A percentile compares a stretch with the other conserved stretches of the same genome.
Evolutionary conservation across 2,329 filamentous ascomycete species (phyloP).

Genomic region (Chaetomiaceae sp.): DNA sequence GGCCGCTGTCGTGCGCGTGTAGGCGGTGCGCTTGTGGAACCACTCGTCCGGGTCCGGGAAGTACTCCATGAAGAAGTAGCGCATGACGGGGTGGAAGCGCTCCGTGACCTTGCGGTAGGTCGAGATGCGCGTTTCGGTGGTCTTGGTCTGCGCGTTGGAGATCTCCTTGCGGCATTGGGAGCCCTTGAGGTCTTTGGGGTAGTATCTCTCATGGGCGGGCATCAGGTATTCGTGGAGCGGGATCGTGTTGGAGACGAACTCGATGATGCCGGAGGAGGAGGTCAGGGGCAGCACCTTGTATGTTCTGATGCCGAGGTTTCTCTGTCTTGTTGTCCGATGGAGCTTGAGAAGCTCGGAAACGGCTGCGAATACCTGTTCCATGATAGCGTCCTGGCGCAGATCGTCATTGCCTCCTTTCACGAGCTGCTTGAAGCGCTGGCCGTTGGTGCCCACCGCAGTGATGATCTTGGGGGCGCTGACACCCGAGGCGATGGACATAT

Average conservation of each 20-base stretch:
- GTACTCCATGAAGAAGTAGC: conserved; percentile 94
- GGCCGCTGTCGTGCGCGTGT: conserved; percentile 87
- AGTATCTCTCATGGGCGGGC: conserved; percentile 82
- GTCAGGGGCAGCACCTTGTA: conserved; percentile 96
- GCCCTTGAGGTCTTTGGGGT: conserved; percentile 76
- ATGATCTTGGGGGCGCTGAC: conserved; percentile 93
- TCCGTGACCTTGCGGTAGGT: conserved; percentile 75
- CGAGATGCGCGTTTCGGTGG: conserved; percentile 64
- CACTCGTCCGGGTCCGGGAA: conserved; percentile 94
- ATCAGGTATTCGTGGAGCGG: conserved; percentile 89
- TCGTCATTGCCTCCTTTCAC: conserved; percentile 97
- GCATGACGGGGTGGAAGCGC: conserved; percentile 86
- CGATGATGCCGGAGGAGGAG: conserved; percentile 81
- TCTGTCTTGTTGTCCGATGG: conserved; percentile 80
- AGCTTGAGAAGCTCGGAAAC: conserved; percentile 85
- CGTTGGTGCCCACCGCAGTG: conserved; percentile 73
- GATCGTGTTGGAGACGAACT: conserved; percentile 92
- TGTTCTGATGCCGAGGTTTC: conserved; percentile 83
- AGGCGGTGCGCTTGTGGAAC: conserved; percentile 84
- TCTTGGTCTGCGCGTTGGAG: conserved; percentile 62
- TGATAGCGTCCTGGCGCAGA: conserved; percentile 92
- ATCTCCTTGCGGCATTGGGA: conserved; percentile 76
- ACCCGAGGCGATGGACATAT: conserved; percentile 81
- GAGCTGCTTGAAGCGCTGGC: conserved; percentile 77
- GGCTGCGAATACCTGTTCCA: conserved; percentile 98